phyloP scores from a whole-genome alignment of 1,284 basidiomycete species.

The Trichosporon ovoides region DNA sequence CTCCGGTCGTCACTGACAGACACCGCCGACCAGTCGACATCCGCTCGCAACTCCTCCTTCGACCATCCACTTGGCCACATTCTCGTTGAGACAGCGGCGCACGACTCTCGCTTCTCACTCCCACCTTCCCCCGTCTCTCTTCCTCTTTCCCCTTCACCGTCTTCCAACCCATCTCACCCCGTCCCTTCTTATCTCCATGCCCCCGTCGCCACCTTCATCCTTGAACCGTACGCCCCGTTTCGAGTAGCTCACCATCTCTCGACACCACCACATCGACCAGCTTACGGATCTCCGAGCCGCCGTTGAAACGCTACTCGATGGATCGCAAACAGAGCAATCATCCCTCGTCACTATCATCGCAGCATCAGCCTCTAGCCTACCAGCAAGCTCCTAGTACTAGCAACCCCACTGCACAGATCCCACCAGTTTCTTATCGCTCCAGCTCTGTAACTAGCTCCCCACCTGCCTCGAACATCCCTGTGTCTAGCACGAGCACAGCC shows the following conservation, averaged over 20 bases:
- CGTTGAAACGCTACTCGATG: slow-evolving; percentile 24
- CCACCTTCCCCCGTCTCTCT: background rate
- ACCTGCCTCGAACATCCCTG: slow-evolving; percentile 3
- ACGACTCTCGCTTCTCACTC: background rate
- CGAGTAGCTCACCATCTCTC: background rate
- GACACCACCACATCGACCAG: slow-evolving; percentile 3
- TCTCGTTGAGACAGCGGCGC: background rate
- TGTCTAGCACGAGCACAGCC: background rate
- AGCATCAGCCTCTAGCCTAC: slow-evolving; percentile 5
- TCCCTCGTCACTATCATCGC: slow-evolving; percentile 21
- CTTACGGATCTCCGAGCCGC: background rate
- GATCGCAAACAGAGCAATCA: slow-evolving; percentile 20
- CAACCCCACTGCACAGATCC: slow-evolving; percentile 7
- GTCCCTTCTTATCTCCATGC: background rate
- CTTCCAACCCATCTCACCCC: background rate
- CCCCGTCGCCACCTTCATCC: slow-evolving; percentile 1
- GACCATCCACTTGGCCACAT: slow-evolving; percentile 1
- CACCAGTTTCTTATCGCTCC: slow-evolving; percentile 5
- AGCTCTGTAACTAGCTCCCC: background rate
- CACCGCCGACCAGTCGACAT: background rate
- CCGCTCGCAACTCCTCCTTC: background rate
- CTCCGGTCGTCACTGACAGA: background rate
- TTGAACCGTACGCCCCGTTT: slow-evolving; percentile 1
- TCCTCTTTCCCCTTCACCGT: background rate
- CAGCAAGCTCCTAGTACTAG: slow-evolving; percentile 10